Base-by-base conservation (phyloP, 805 yeast genomes). In the Alloascoidea hylecoeti region DNA sequence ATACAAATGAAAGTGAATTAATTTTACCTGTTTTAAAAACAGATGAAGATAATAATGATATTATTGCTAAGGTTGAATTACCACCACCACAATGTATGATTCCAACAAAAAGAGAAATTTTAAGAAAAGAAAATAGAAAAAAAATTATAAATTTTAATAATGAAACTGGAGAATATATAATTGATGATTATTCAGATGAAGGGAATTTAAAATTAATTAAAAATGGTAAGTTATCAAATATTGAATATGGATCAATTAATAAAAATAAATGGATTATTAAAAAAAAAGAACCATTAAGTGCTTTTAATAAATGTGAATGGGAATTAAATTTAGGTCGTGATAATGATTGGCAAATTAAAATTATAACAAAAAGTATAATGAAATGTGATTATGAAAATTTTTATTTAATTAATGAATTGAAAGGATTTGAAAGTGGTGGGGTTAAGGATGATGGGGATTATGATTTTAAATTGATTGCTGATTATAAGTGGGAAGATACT, bases 251-350 rank as follows among this genome's bases (percentile, higher is more conserved):
- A 0, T 54, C 60, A 13, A 49, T 54, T 51, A 64, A 63, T 44
- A 56, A 54, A 27, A 64, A 64, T 41, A 38, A 49, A 6, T 64
- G 67, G 63, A 52, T 42, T 35, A 51, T 63, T 37, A 53, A 54
- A 34, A 52, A 52, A 1, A 46, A 48, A 35, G 61, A 64, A 43
- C 70, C 70, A 9, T 43, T 63, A 13, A 54, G 60, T 18, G 69
- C 68, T 2, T 43, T 39, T 33, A 60, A 57, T 41, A 53, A 58
- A 42, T 59, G 65, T 44, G 48, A 43, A 13, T 64, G 66, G 67
- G 58, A 58, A 5, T 54, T 61, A 42, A 55, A 49, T n/a, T 53
- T 63, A 52, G 67, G 67, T 5, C 58, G 69, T 46, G 59, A 53
- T 3, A n/a, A n/a, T n/a, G 53, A 51, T 34, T 64, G 68, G 70